Percentiles rank a stretch among this genome's conserved stretches.
Evolutionary conservation across 306 rosid genomes (phyloP).

Genomic region (Vicia faba): DNA sequence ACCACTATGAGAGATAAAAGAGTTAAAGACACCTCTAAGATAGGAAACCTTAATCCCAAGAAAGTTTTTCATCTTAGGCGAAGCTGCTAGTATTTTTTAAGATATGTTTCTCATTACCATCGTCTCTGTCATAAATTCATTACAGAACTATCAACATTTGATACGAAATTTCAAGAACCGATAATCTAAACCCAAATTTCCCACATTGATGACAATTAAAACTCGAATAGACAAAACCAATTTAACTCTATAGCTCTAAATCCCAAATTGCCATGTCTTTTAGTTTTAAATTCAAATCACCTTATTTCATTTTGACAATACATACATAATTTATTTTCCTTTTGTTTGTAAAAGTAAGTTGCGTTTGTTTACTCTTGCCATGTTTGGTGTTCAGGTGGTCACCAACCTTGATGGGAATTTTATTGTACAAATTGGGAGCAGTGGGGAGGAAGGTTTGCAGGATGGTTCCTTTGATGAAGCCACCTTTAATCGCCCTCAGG

Average conservation of each 20-base stretch:
- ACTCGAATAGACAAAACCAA: conserved; percentile 7
- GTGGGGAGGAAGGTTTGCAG: conserved; percentile 85
- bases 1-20: neutral
- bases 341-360: conserved; percentile 17
- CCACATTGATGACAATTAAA: conserved; percentile 1
- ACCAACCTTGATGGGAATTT: conserved; percentile 81
- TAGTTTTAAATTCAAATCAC: conserved; percentile 8
- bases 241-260: conserved; percentile 23
- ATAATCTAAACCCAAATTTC: conserved; percentile 22
- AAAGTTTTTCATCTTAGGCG: no score
- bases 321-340: conserved; percentile 6
- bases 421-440: conserved; percentile 86
- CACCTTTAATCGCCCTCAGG: conserved; percentile 94
- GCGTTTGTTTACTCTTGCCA: conserved; percentile 30
- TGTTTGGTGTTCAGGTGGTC: conserved; percentile 72
- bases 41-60: no score
- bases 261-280: conserved; percentile 5
- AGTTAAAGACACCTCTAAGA: no score
- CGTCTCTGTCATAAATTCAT: no score
- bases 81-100: no score
- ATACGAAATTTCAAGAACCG: neutral
- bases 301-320: conserved; percentile 14
- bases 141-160: no score
- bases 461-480: conserved; percentile 91
- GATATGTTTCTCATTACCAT: no score